phyloP scores from a whole-genome alignment of 805 yeast species.

The Wickerhamiella domercqiae region DNA sequence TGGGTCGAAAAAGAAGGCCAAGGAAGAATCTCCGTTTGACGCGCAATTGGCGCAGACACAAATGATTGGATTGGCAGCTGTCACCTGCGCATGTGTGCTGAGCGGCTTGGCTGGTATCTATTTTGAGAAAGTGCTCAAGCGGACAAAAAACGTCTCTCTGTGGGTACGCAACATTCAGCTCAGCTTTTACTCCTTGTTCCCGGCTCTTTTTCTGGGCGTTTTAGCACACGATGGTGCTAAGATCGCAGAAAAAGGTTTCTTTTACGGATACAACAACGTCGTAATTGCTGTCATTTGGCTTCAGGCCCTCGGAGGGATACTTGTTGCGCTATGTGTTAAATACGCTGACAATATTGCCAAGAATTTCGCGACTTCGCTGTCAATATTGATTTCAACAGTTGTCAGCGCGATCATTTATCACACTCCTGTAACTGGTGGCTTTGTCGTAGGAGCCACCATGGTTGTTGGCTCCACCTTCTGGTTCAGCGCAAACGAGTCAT shows the following conservation, averaged over 20 bases:
- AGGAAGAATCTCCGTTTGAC: slow-evolving; percentile 8
- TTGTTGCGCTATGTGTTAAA: slow-evolving; percentile 30
- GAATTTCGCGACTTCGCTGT: slow-evolving; percentile 29
- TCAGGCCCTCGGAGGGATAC: slow-evolving; percentile 29
- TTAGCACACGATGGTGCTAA: slow-evolving; percentile 23
- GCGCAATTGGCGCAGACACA: slow-evolving; percentile 6
- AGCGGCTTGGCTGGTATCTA: slow-evolving; percentile 31
- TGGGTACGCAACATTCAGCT: slow-evolving; percentile 30
- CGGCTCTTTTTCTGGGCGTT: slow-evolving; percentile 27
- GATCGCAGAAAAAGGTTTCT: slow-evolving; percentile 25
- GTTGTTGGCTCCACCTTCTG: slow-evolving; percentile 27
- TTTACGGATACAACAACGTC: slow-evolving; percentile 26
- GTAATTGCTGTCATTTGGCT: slow-evolving; percentile 27
- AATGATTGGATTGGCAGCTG: slow-evolving; percentile 25
- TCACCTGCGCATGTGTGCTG: slow-evolving; percentile 25
- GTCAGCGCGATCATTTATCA: slow-evolving; percentile 26
- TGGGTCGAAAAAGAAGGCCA: not conserved
- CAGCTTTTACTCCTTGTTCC: slow-evolving; percentile 26
- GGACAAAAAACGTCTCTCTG: slow-evolving; percentile 23
- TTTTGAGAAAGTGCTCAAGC: slow-evolving; percentile 29
- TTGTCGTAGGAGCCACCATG: slow-evolving; percentile 23
- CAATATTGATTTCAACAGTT: slow-evolving; percentile 26
- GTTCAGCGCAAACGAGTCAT: slow-evolving; percentile 19
- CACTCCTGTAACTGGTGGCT: slow-evolving; percentile 23
- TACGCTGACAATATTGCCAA: slow-evolving; percentile 31